Base-by-base conservation (phyloP, 1,284 basidiomycete genomes). In the Cystobasidium pallidum region DNA sequence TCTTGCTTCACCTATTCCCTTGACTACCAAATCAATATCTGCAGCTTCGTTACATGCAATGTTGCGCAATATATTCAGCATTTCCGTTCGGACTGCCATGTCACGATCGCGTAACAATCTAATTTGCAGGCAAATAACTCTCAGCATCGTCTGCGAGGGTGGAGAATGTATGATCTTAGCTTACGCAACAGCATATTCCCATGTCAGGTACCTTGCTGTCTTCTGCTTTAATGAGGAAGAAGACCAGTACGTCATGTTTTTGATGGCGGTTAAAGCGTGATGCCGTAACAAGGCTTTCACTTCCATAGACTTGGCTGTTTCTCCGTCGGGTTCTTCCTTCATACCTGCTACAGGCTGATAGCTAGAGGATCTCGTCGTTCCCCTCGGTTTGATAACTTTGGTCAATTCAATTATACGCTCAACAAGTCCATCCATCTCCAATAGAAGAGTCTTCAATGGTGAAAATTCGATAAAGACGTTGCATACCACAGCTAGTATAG, bases 381-480 rank as follows among this genome's bases (percentile, higher is more conserved):
- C 58, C 19, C 52, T 36, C 13, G 51, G 39, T n/a, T 74, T 70
- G 17, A 39, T 43, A 6, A 73, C 66, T 19, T 66, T 57, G 7
- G 73, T 71, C 34, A 77, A 66, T 21, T 73, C 59, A 41, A 75
- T 75, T 26, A 78, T 49, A 6, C 76, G 66, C 68, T 71, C 68
- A 30, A 70, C 66, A 2, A 78, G 41, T 39, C 75, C 76, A 6
- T 76, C 75, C 8, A 66, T 66, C 15, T 75, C 73, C 19, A 77
- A 34, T 8, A 78, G 54, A 3, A 71, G 59, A 70, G 74, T 70
- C n/a, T 88, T 84, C 75, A 94, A 80, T 4, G 93, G 92, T 17
- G 91, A 92, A 79, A 91, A 93, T 72, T 94, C 90, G 68, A 88
- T 88, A 2, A 94, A 85, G 34, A 94, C 83, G 79, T 95, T 96